phyloP scores from a whole-genome alignment of 306 rosid species.

The Prunus armeniaca region DNA sequence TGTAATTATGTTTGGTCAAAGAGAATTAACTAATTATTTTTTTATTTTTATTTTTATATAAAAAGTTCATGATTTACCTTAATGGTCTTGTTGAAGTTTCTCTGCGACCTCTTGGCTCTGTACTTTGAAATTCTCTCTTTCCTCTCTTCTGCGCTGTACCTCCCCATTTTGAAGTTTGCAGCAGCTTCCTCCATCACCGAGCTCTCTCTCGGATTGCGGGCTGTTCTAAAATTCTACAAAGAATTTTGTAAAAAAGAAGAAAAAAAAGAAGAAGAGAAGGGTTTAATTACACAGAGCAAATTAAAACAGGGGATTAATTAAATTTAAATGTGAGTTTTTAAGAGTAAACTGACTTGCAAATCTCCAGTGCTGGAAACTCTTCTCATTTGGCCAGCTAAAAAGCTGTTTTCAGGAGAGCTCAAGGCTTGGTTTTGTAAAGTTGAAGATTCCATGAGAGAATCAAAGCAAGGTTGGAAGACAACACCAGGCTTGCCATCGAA shows the following conservation, averaged over 20 bases:
- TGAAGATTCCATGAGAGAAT: conserved; percentile 41
- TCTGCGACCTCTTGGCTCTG: conserved; percentile 86
- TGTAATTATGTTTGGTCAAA: not conserved
- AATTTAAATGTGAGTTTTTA: not conserved
- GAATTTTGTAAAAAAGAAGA: not conserved
- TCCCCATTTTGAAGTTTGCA: conserved; percentile 61
- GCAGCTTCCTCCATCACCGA: conserved; percentile 48
- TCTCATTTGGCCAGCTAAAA: conserved; percentile 48
- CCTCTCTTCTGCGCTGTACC: conserved; percentile 82
- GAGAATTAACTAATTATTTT: not conserved
- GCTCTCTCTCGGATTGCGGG: conserved; percentile 40
- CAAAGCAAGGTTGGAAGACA: conserved; percentile 37
- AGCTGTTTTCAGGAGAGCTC: conserved; percentile 42
- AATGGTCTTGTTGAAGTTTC: conserved; percentile 93
- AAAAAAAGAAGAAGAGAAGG: not conserved
- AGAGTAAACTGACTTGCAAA: conserved; percentile 55
- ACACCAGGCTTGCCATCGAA: conserved; percentile 54
- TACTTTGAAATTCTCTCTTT: conserved; percentile 81
- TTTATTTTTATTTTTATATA: too few relatives aligned
- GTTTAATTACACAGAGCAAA: not conserved
- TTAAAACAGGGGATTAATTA: not conserved
- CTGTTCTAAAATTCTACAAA: conserved; percentile 40
- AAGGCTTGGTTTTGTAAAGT: conserved; percentile 35
- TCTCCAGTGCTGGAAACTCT: conserved; percentile 73
- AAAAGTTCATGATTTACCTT: conserved; percentile 44